Conservation (phyloP, 2,329 filamentous ascomycete genomes). For the Epichloe uncinata region DNA sequence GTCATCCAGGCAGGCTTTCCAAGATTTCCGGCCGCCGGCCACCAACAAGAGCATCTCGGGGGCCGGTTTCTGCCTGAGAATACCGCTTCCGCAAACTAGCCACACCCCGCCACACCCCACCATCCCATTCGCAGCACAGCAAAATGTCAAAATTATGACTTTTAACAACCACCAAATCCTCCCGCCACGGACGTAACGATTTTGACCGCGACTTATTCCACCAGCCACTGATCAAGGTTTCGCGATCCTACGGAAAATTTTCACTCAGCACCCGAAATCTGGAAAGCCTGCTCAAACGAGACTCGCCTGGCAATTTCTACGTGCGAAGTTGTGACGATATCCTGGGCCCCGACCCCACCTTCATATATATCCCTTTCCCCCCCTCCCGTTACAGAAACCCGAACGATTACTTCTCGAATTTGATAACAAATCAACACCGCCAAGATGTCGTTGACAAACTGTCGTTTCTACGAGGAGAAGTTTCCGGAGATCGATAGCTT, state of each 20-base stretch:
- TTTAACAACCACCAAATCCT: neutral
- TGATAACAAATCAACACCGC: conserved; percentile 40
- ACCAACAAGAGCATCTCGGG: too few species aligned
- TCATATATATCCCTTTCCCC: neutral
- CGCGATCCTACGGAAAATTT: neutral
- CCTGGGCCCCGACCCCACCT: conserved; percentile 20
- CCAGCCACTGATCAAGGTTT: neutral
- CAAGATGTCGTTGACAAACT: conserved; percentile 91
- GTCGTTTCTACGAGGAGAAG: conserved; percentile 95
- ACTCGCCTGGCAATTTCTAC: neutral
- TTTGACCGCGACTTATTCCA: neutral
- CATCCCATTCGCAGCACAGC: conserved; percentile 19
- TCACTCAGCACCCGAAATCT: neutral
- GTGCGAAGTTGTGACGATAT: neutral
- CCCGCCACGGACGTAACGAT: neutral
- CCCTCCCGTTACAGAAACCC: conserved; percentile 5
- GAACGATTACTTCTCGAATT: conserved; percentile 12
- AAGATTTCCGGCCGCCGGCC: neutral
- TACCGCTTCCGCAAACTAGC: conserved; percentile 17
- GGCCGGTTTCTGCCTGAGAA: conserved; percentile 17
- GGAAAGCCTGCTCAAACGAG: neutral
- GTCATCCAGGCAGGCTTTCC: neutral
- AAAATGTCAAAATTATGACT: conserved; percentile 29
- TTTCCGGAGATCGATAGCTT: conserved; percentile 94
- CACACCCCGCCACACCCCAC: conserved; percentile 29